Base-by-base conservation (phyloP, 129 eudicot genomes). In the Helichrysum umbraculigerum region DNA sequence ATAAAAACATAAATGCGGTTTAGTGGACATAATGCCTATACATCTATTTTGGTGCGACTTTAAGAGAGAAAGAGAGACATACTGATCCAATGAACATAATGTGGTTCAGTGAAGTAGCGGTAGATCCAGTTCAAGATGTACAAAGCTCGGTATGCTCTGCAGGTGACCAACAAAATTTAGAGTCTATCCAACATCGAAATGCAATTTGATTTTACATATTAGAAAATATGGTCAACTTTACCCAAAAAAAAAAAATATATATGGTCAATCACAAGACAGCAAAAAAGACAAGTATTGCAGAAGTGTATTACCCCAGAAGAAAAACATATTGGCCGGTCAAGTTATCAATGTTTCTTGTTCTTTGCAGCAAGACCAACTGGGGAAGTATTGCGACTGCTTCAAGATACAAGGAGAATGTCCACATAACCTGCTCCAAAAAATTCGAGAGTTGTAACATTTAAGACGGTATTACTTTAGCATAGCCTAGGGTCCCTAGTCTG, bases 361-460 rank as follows among this genome's bases (percentile, higher is more conserved):
- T 90, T 84, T 92, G 98, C 87, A 92, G 83, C 86, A 92, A 82
- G 51, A 92, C 92, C 68, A 92, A 85, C 87, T 92, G 98, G 71
- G 98, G 98, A 86, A 92, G 93, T 70, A 92, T 92, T 34, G 98
- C 96, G 17, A 92, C 92, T 61, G 98, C 96, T 86, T 92, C 98
- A 83, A 92, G 68, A 81, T 59, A 92, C 57, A 92, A 73, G 32
- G 98, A 92, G 77, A 92, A 92, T 21, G 96, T 78, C 98, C 98
- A 92, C 92, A 90, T 83, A 22, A 92, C 86, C 98, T 92, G 85
- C 47, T 68, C 78, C 12, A 41, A 41, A 41, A 41, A 10, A 41
- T 41, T 39, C 12, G 14, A 41, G 47, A 41, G 10, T 41, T 41
- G 47, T 0, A 41, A 41, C 9, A 41, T 41, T 41, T 41, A 41